phyloP scores from a whole-genome alignment of 169 alveolate genomes.

The Plasmodium billcollinsi region DNA sequence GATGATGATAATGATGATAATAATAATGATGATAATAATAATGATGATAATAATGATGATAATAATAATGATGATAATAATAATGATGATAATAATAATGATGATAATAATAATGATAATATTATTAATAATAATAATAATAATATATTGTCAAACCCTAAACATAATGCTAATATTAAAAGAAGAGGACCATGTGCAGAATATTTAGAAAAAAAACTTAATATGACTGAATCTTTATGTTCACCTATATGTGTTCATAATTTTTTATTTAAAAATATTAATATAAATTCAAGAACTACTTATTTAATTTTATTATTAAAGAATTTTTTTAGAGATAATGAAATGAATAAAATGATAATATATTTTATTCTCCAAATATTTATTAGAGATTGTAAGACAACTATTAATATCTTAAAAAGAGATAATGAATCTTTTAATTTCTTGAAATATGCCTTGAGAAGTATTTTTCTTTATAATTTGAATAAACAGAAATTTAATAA shows the following conservation, averaged over 20 bases:
- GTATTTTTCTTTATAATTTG: slow-evolving; percentile 39
- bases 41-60: no score
- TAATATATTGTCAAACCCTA: background rate
- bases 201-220: slow-evolving; percentile 16
- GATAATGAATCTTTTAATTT: slow-evolving; percentile 67
- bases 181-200: background rate
- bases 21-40: background rate
- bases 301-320: slow-evolving; percentile 44
- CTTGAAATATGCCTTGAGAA: slow-evolving; percentile 47
- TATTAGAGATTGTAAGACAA: slow-evolving; percentile 53
- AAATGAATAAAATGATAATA: slow-evolving; percentile 52
- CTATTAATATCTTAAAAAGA: slow-evolving; percentile 61
- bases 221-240: slow-evolving; percentile 36
- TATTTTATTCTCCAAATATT: slow-evolving; percentile 49
- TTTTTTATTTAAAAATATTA: slow-evolving; percentile 65
- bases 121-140: background rate
- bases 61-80: no score
- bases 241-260: slow-evolving; percentile 67
- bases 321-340: slow-evolving; percentile 58
- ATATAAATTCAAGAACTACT: slow-evolving; percentile 65
- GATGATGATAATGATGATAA: background rate
- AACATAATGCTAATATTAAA: background rate
- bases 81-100: no score
- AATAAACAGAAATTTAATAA: slow-evolving; percentile 59
- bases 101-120: no score